Conservation (phyloP, 768 basidiomycete species). For the Termitomyces sp. region DNA sequence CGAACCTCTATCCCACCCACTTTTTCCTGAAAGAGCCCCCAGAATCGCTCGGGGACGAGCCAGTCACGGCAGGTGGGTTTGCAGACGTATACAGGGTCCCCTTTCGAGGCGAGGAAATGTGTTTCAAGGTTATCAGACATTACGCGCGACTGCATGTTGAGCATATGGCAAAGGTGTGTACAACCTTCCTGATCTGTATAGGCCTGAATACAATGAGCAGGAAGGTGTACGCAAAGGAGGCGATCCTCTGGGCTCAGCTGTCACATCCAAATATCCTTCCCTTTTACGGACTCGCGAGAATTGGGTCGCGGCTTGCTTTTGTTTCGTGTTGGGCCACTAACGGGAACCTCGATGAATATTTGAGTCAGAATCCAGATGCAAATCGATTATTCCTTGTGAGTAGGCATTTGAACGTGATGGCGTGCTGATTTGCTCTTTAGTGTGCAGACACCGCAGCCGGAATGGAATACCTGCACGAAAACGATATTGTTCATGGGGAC, state of each 20-base stretch:
- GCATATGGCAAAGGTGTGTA: neutral
- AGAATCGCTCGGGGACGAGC: neutral
- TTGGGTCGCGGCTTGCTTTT: neutral
- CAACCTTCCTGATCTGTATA: too few species aligned
- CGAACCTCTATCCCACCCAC: neutral
- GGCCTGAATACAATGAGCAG: neutral
- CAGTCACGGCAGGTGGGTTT: neutral
- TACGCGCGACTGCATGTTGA: neutral
- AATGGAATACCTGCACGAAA: constrained; percentile 1
- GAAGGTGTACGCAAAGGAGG: neutral
- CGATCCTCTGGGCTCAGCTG: neutral
- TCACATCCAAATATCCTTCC: neutral
- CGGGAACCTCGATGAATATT: neutral
- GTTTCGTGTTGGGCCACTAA: neutral
- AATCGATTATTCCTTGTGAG: constrained; percentile 4
- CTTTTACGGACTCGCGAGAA: neutral
- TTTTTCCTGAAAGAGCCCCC: neutral
- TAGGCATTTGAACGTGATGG: too few species aligned
- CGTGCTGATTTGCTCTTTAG: neutral
- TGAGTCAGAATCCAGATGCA: neutral
- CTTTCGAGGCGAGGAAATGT: neutral
- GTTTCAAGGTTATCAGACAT: neutral
- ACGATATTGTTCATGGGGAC: constrained; percentile 3
- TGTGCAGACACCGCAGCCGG: constrained; percentile 1
- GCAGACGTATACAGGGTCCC: neutral